These are phyloP conservation scores for Penicillium diatomitis DNA, from an alignment of 495 filamentous ascomycete species.

Conservation along the genomic window DNA sequence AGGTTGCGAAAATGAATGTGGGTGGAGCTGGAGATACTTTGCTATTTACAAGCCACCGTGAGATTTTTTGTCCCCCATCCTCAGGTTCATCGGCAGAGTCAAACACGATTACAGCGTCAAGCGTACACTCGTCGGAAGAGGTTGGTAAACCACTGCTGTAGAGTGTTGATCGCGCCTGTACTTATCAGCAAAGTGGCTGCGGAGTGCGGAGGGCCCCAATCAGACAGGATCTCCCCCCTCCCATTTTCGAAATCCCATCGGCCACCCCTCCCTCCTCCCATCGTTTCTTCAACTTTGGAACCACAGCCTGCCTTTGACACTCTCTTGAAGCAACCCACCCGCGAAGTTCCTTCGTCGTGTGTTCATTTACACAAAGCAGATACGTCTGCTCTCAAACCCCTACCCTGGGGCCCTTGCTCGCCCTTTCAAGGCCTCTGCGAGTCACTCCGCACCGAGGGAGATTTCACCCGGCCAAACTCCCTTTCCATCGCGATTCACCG, in stretches of 20 bases:
- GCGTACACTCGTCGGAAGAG: too few relatives aligned
- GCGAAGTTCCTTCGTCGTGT: background rate
- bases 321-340: background rate
- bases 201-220: slow-evolving; percentile 4
- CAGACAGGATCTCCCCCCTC: slow-evolving; percentile 10
- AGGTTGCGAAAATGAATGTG: too few relatives aligned
- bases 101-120: too few relatives aligned
- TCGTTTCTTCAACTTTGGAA: background rate
- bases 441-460: slow-evolving; percentile 12
- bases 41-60: too few relatives aligned
- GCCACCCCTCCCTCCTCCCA: too few relatives aligned
- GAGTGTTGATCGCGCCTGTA: too few relatives aligned
- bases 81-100: too few relatives aligned
- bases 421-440: slow-evolving; percentile 23
- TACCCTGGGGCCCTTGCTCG: slow-evolving; percentile 22
- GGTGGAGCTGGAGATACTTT: too few relatives aligned
- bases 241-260: background rate
- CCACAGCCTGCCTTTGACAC: background rate
- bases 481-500: background rate
- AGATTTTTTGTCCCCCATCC: too few relatives aligned
- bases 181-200: background rate
- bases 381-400: slow-evolving; percentile 15
- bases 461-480: slow-evolving; percentile 6
- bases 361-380: slow-evolving; percentile 10
- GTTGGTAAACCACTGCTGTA: too few relatives aligned